Conservation (phyloP, 768 basidiomycete genomes). For the Lepiota venenata region DNA sequence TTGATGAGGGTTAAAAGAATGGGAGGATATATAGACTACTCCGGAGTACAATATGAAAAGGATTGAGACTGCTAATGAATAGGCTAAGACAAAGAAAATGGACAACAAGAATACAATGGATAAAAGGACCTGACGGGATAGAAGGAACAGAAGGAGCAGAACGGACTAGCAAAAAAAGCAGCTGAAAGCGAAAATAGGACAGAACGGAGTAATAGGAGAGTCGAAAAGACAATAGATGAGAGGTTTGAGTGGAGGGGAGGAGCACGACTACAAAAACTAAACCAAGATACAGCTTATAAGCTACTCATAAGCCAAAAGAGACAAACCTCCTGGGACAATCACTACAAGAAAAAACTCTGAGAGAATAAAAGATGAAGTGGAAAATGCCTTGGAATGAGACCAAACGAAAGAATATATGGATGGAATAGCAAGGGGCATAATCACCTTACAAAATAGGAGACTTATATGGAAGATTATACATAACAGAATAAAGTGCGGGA, state of each 20-base stretch:
- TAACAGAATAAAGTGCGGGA: constrained; percentile 13
- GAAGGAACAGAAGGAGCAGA: constrained; percentile 16
- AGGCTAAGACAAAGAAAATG: background rate
- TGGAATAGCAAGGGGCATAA: background rate
- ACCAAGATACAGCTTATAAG: background rate
- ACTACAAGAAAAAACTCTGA: background rate
- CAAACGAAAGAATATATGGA: constrained; percentile 8
- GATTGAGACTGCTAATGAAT: background rate
- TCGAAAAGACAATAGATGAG: no score
- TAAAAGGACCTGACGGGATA: constrained; percentile 16
- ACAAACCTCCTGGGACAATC: background rate
- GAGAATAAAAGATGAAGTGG: background rate
- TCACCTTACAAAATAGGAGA: constrained; percentile 9
- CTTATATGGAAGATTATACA: constrained; percentile 18
- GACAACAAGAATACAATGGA: background rate
- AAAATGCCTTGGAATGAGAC: background rate
- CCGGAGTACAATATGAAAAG: background rate
- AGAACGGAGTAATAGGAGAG: no score
- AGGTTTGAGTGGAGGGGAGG: background rate
- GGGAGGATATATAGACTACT: constrained; percentile 17
- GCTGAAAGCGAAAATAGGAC: background rate
- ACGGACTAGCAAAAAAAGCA: constrained; percentile 9
- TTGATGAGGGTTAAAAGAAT: constrained; percentile 4
- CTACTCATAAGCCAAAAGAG: background rate
- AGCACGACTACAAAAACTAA: background rate